These are phyloP conservation scores for Trifolium repens DNA, from an alignment of 306 rosid species.

Conservation along the genomic window DNA sequence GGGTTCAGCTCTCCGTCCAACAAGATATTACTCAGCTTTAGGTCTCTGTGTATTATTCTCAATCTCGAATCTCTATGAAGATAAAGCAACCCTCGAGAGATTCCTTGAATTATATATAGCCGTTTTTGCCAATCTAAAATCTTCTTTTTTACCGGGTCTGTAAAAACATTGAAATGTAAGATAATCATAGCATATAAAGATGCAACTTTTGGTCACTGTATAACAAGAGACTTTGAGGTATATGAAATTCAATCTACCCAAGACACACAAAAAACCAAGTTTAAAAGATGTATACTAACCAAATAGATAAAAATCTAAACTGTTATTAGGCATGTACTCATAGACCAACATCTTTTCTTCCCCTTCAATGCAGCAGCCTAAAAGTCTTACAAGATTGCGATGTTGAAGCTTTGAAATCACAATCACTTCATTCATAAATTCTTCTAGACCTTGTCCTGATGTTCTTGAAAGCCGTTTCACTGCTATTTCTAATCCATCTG, in stretches of 20 bases:
- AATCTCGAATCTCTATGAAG: constrained; percentile 44
- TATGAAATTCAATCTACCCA: not conserved
- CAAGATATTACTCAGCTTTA: constrained; percentile 40
- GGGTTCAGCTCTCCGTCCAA: constrained; percentile 35
- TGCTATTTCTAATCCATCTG: constrained; percentile 41
- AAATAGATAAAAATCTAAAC: constrained; percentile 40
- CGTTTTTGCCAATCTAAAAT: constrained; percentile 26
- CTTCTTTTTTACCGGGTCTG: constrained; percentile 11
- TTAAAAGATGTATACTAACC: constrained; percentile 29
- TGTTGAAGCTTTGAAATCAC: constrained; percentile 51
- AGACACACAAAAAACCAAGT: not conserved
- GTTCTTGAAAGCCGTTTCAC: constrained; percentile 43
- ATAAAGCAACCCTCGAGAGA: constrained; percentile 36
- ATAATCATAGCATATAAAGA: not conserved
- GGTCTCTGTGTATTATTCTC: constrained; percentile 41
- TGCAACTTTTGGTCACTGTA: not conserved
- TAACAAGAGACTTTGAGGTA: too few species aligned
- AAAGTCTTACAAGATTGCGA: constrained; percentile 46
- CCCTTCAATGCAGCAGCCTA: constrained; percentile 42
- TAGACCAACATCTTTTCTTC: constrained; percentile 49
- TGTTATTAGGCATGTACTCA: constrained; percentile 50
- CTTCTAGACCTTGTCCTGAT: constrained; percentile 40
- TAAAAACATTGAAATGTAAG: not conserved
- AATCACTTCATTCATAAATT: constrained; percentile 44
- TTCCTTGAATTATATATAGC: constrained; percentile 40